Evolutionary conservation across 768 basidiomycete genomes (phyloP), one percentile per base, ranked within the genome.

Genomic region (Boletus rubescentipes): DNA sequence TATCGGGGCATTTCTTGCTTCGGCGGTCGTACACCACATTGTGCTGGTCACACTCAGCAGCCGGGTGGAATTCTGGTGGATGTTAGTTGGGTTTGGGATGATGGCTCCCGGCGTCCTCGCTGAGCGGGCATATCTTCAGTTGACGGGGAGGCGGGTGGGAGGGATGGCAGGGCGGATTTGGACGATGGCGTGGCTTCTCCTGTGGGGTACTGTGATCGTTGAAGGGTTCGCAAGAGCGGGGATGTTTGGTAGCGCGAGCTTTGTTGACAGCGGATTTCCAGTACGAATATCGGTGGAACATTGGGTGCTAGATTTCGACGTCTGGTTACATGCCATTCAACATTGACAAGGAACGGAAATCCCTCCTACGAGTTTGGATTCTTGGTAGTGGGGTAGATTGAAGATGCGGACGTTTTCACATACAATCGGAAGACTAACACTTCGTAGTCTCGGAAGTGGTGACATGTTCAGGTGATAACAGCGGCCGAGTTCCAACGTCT

Each of bases 71-170:
- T 4, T 10, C 10, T 20, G 41, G 41, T 37, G 51, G 51, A 45
- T 52, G 51, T 6, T 45, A 0, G 15, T 45, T 9, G 51, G 51
- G 10, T 52, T 52, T 9, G 51, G 51, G 20, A 52, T 52, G 51
- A 52, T 52, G 51, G 43, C 12, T 9, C 43, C 43, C 3, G 51
- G 51, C 3, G 5, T 52, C 36, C 43, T 52, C 8, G 20, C 20
- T 5, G 51, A 52, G 15, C 51, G 42, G 8, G 43, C 36, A 2
- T 45, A 45, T 32, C 4, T 11, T 6, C 35, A 6, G 36, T 37
- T 30, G 43, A 52, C 51, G 4, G 51, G 51, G 2, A 37, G 30
- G 20, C 35, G 36, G 4, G 51, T 52, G 15, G 35, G 43, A 9
- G 51, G 51, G 18, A 9, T 38, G 1, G 14, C 9, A 1, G 51